A percentile compares a stretch with the other conserved stretches of the same genome.
Evolutionary conservation across 1,284 basidiomycete species (phyloP).

Genomic region (Vanrija sp.): DNA sequence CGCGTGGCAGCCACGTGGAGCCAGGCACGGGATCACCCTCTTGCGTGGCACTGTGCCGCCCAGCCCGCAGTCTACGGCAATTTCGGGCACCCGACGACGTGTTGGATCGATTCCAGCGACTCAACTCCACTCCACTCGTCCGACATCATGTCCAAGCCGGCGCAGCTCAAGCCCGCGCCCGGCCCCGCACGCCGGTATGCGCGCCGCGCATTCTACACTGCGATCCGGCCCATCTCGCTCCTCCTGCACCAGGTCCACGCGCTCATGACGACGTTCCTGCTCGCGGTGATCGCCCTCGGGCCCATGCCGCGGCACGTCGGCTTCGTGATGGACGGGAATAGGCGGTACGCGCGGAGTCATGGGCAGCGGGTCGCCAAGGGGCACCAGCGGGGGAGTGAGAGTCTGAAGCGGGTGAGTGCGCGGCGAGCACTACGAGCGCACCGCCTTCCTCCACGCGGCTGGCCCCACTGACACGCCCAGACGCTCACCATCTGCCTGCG

Average conservation of each 20-base stretch:
- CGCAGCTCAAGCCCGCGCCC: background rate
- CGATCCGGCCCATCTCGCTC: conserved; percentile 18
- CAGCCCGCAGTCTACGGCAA: no score
- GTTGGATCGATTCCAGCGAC: no score
- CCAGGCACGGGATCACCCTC: no score
- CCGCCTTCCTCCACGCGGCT: no score
- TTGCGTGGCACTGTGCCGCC: no score
- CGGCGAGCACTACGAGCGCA: background rate
- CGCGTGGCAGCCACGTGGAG: no score
- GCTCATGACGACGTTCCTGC: conserved; percentile 50
- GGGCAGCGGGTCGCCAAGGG: conserved; percentile 67
- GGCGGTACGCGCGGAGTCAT: conserved; percentile 76
- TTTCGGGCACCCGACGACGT: no score
- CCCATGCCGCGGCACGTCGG: conserved; percentile 89
- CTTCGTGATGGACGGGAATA: conserved; percentile 98
- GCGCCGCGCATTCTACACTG: background rate
- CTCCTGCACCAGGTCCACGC: conserved; percentile 35
- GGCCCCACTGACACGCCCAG: conserved; percentile 49
- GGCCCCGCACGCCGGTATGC: no score
- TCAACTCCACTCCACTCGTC: background rate
- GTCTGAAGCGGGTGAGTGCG: conserved; percentile 66
- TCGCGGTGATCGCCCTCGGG: conserved; percentile 67
- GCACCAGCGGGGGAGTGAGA: conserved; percentile 79
- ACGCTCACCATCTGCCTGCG: conserved; percentile 75
- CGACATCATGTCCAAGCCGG: background rate